A percentile compares a stretch with the other conserved stretches of the same genome.
phyloP scores from a whole-genome alignment of 2,329 filamentous ascomycete genomes.

The Cadophora malorum region DNA sequence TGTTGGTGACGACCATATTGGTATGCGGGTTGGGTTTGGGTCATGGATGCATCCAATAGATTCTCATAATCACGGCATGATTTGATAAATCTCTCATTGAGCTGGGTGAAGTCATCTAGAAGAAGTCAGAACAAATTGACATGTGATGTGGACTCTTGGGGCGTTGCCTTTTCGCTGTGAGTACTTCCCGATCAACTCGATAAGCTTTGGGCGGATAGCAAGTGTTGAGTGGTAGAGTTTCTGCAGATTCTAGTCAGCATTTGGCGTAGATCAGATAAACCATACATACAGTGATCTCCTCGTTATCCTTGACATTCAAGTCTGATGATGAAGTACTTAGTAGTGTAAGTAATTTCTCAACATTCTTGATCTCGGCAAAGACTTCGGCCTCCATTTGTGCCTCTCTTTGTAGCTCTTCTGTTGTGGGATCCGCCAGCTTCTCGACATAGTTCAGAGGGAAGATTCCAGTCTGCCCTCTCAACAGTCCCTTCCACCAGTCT shows the following conservation, averaged over 20 bases:
- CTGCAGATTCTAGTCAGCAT: slow-evolving; percentile 50
- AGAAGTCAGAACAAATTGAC: slow-evolving; percentile 30
- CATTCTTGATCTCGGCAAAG: slow-evolving; percentile 78
- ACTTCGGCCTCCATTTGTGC: slow-evolving; percentile 92
- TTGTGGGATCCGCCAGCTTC: slow-evolving; percentile 92
- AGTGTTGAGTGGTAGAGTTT: slow-evolving; percentile 91
- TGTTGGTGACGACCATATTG: slow-evolving; percentile 67
- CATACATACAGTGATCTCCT: slow-evolving; percentile 82
- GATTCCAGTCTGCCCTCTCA: slow-evolving; percentile 94
- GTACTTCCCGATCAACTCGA: slow-evolving; percentile 98
- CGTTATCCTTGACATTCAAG: slow-evolving; percentile 87
- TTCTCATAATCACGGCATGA: slow-evolving; percentile 95
- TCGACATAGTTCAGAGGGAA: slow-evolving; percentile 99
- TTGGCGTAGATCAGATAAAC: slow-evolving; percentile 29
- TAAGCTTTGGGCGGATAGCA: slow-evolving; percentile 93
- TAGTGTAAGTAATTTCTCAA: slow-evolving; percentile 83
- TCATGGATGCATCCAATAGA: slow-evolving; percentile 95
- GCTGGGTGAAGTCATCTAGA: slow-evolving; percentile 95
- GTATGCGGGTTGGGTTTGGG: slow-evolving; percentile 81
- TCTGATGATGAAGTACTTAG: slow-evolving; percentile 86
- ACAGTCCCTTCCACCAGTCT: slow-evolving; percentile 98
- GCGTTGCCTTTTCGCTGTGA: slow-evolving; percentile 93
- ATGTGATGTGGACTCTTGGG: neutral
- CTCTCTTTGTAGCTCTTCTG: slow-evolving; percentile 91
- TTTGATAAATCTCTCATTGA: slow-evolving; percentile 99